Conservation (phyloP, 441 rosid genomes). For the Eugenia klotzschiana region DNA sequence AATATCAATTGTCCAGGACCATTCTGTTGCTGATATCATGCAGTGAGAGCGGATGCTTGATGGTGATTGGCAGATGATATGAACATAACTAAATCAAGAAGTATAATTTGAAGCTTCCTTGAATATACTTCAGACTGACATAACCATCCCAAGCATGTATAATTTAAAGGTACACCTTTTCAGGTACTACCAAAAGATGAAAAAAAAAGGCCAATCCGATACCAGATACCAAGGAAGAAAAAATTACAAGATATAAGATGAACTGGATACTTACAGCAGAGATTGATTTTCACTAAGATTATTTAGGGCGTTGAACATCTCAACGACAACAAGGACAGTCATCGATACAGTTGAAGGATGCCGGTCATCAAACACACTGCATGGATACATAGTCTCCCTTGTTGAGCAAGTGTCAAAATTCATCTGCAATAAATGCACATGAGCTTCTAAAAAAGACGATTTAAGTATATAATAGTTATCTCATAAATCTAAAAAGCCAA, state of each 20-base stretch:
- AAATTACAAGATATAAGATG: background rate
- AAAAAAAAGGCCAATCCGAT: background rate
- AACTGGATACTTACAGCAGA: conserved; percentile 55
- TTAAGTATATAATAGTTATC: background rate
- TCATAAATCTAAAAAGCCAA: background rate
- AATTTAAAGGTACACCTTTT: background rate
- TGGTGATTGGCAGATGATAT: background rate
- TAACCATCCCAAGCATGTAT: background rate
- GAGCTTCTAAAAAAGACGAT: background rate
- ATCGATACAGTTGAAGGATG: conserved; percentile 95
- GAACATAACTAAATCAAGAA: background rate
- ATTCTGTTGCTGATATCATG: background rate
- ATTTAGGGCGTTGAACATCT: conserved; percentile 97
- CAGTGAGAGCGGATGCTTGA: background rate
- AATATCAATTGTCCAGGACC: background rate
- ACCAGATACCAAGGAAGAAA: background rate
- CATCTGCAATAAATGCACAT: conserved; percentile 42
- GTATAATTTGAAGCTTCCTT: background rate
- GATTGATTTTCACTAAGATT: conserved; percentile 98
- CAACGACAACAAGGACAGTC: conserved; percentile 99
- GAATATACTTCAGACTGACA: background rate
- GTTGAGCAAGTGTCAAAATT: conserved; percentile 77
- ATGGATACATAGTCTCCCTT: conserved; percentile 77
- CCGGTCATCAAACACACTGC: conserved; percentile 83
- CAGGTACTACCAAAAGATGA: background rate